Percentiles rank a stretch among this genome's conserved stretches.
Conservation (phyloP, 2,329 filamentous ascomycete species). For the Thielaviopsis euricoi region DNA sequence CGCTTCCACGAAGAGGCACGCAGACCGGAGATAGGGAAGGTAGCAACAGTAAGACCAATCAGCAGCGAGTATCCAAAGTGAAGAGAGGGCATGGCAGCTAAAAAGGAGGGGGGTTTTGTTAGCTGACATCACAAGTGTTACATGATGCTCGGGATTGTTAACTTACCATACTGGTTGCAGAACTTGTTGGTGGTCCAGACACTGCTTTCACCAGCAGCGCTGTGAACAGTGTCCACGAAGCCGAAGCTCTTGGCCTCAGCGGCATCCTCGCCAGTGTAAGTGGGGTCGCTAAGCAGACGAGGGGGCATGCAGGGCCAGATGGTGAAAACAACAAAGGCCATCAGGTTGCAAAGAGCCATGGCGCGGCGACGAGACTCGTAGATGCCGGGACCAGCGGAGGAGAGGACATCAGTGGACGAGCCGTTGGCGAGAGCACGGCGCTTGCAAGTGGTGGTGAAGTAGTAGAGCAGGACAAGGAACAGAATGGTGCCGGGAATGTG, state of each 20-base stretch:
- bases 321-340: conserved; percentile 45
- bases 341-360: conserved; percentile 44
- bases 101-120: conserved; percentile 8
- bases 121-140: not conserved
- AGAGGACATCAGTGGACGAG: conserved; percentile 16
- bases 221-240: conserved; percentile 45
- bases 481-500: conserved; percentile 63
- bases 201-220: conserved; percentile 34
- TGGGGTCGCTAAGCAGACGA: conserved; percentile 38
- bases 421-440: conserved; percentile 18
- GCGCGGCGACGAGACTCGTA: conserved; percentile 41
- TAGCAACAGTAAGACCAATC: conserved; percentile 52
- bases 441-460: conserved; percentile 49
- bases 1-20: conserved; percentile 36
- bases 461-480: conserved; percentile 48
- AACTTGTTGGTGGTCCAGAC: conserved; percentile 59
- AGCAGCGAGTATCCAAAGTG: conserved; percentile 63
- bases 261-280: conserved; percentile 37
- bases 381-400: conserved; percentile 25
- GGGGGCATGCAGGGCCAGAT: conserved; percentile 49
- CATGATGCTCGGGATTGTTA: not conserved
- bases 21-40: conserved; percentile 42
- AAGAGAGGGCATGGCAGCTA: conserved; percentile 57
- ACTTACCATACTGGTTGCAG: conserved; percentile 57
- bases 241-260: conserved; percentile 42